Evolutionary conservation across 2,329 filamentous ascomycete genomes (phyloP), one percentile per base, ranked within the genome.

Genomic region (Tolypocladium pustulatum): DNA sequence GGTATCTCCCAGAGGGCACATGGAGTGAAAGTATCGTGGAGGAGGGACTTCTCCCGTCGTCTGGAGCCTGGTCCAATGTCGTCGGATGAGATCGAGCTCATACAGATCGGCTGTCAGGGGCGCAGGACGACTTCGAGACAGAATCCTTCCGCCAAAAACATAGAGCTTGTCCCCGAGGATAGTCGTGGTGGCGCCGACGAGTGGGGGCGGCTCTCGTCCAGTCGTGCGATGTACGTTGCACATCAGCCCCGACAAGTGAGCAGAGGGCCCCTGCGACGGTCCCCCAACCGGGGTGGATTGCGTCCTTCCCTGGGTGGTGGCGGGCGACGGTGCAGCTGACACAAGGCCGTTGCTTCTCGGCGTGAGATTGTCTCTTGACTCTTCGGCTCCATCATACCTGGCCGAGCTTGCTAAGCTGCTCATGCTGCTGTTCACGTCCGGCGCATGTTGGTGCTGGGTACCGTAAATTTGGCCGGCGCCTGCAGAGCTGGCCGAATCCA

Each of bases 161-260:
- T 96, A 99, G 27, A 99, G 80, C 72, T 95, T 97, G 73, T 99
- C 94, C 34, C 93, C 94, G 1, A 99, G 74, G 54, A 97, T 90
- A 0, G 94, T 97, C 0, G 94, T 97, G 0, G 94, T 97, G 6
- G 94, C 93, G 37, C 94, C 94, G 0, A 99, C 94, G 2, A 97
- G 78, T 3, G 94, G 89, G 67, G 90, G 91, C 3, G 94, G 94
- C 69, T 97, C 92, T 61, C 86, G 86, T 40, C 94, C 94, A 0
- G 93, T 97, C 1, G 94, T 97, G 63, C 92, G 78, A 66, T 87
- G 84, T n/a, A 87, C 84, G 68, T 87, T 87, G 68, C 84, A 87
- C 83, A 87, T 86, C 57, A 87, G 70, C 0, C 84, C 84, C 0
- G 84, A 87, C 13, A 87, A 73, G 67, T 87, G 84, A 8, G 82